These are phyloP conservation scores for Halenospora varia DNA, from an alignment of 495 filamentous ascomycete species.

Conservation along the genomic window DNA sequence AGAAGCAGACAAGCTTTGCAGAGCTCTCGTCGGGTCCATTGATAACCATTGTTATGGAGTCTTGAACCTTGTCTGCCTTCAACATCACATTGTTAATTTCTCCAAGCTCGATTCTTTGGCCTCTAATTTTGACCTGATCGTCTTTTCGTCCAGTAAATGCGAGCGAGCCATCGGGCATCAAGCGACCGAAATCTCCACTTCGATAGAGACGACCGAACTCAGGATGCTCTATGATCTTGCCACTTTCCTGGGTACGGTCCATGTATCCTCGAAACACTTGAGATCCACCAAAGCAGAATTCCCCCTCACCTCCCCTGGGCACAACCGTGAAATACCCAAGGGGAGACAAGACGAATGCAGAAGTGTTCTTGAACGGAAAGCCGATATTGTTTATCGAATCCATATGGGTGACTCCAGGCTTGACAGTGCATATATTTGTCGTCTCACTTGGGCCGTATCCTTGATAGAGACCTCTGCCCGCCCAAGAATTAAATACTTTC, in stretches of 20 bases:
- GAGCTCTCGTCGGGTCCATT: slow-evolving; percentile 17
- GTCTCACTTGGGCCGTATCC: slow-evolving; percentile 72
- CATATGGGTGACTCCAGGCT: slow-evolving; percentile 36
- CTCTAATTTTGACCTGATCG: slow-evolving; percentile 79
- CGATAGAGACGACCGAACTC: slow-evolving; percentile 64
- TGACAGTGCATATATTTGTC: slow-evolving; percentile 70
- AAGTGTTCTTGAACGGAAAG: slow-evolving; percentile 62
- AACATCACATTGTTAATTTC: slow-evolving; percentile 66
- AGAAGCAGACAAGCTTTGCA: slow-evolving; percentile 54
- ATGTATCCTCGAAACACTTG: slow-evolving; percentile 76
- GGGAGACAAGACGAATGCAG: slow-evolving; percentile 57
- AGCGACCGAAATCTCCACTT: slow-evolving; percentile 66
- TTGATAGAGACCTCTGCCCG: slow-evolving; percentile 59
- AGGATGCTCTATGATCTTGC: slow-evolving; percentile 63
- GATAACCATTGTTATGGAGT: slow-evolving; percentile 53
- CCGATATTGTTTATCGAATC: slow-evolving; percentile 58
- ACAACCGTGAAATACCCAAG: slow-evolving; percentile 42
- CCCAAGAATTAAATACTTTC: slow-evolving; percentile 62
- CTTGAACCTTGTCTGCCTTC: slow-evolving; percentile 33
- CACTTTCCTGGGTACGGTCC: slow-evolving; percentile 46
- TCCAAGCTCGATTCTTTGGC: slow-evolving; percentile 71
- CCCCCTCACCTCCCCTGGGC: slow-evolving; percentile 66
- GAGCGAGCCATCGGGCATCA: slow-evolving; percentile 65
- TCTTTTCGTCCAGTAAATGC: slow-evolving; percentile 72
- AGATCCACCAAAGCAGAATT: slow-evolving; percentile 80